A percentile compares a stretch with the other conserved stretches of the same genome.
phyloP scores from a whole-genome alignment of 495 filamentous ascomycete species.

The Penicillium odoratum region DNA sequence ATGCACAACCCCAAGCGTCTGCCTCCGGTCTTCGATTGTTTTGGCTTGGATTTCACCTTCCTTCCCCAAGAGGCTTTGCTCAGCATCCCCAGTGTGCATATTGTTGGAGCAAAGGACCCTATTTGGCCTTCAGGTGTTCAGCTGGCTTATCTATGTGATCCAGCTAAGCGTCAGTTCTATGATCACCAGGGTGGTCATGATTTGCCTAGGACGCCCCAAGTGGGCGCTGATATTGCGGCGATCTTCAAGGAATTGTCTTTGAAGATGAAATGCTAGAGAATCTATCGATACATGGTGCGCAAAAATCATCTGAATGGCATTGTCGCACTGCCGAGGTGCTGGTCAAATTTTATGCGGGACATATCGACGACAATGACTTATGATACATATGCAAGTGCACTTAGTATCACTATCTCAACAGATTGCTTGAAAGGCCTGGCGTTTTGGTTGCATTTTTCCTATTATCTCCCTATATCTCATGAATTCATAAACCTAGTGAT shows the following conservation, averaged over 20 bases:
- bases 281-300: background rate
- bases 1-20: background rate
- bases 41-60: background rate
- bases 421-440: background rate
- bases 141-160: background rate
- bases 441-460: background rate
- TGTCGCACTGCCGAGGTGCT: background rate
- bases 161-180: background rate
- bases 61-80: background rate
- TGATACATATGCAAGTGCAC: background rate
- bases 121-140: background rate
- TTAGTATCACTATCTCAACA: background rate
- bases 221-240: background rate
- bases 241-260: background rate
- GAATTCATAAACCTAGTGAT: background rate
- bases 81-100: background rate
- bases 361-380: background rate
- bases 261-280: background rate
- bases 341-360: background rate
- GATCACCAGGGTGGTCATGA: slow-evolving; percentile 3
- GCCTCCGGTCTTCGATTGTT: background rate
- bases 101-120: background rate
- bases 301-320: background rate
- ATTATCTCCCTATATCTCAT: background rate
- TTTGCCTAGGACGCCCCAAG: background rate